Evolutionary conservation across 1,284 basidiomycete genomes (phyloP), one percentile per base, ranked within the genome.

Genomic region (Peniophora sp.): DNA sequence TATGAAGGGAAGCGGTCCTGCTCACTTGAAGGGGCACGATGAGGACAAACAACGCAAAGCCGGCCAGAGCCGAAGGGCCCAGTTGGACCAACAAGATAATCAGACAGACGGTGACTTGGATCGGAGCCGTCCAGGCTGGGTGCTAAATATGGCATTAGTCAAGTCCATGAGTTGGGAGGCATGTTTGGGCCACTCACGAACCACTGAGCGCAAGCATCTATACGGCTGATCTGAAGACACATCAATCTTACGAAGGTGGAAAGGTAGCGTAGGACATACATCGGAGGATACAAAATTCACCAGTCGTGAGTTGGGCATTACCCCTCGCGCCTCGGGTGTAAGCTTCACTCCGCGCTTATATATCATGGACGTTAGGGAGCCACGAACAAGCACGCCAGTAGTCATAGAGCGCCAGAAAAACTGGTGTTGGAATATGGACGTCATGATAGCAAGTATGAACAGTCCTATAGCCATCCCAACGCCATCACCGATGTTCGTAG

Each of bases 321-420:
- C 69, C 9, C 78, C 75, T 47, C 88, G 73, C n/a, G 83, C 78
- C 58, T 81, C 82, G 3, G 81, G 80, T 1, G 79, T 81, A 44
- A 92, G 70, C 35, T 69, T 68, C 46, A 91, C 74, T 2, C 84
- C 78, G 24, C 86, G 81, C 54, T 83, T 79, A 69, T 90, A 93
- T 22, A 91, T 79, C 0, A 84, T 83, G 43, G 78, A 76, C 51
- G 89, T 89, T 43, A 94, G 73, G 0, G 87, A 81, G 0, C 82
- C 82, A 44, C 90, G 77, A 0, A 79, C 74, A 24, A 91, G 70
- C 3, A 88, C 78, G 32, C 88, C 88, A 0, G 79, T 79, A 11
- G 74, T 70, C 83, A 86, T 86, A 1, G 83, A 82, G 25, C 83
- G 74, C 79, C 83, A 90, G 71, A 89, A 90, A 66, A 87, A 90